Conservation (phyloP, 305 asterid genomes). For the Solanum hybrid region DNA sequence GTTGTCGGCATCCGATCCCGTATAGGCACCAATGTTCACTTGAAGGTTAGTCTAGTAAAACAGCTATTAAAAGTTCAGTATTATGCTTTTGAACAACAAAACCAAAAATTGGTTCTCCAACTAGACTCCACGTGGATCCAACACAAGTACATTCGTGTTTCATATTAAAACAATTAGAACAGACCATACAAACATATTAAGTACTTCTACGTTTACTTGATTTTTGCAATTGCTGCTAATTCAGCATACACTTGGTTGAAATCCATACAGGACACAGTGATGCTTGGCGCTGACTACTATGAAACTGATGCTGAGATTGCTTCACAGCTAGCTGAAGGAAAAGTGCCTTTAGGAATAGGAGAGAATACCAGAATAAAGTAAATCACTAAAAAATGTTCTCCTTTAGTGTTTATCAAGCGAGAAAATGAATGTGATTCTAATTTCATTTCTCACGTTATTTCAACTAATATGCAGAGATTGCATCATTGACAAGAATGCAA, state of each 20-base stretch:
- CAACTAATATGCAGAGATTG: conserved; percentile 48
- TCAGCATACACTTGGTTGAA: not conserved
- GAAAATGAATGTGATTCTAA: not conserved
- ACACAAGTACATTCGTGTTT: not conserved
- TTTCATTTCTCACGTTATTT: conserved; percentile 4
- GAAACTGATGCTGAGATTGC: conserved; percentile 81
- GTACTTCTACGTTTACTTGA: not conserved
- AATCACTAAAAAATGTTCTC: not conserved
- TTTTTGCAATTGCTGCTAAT: not conserved
- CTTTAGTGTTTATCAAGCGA: not conserved
- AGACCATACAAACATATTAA: not conserved
- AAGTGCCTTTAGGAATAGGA: conserved; percentile 87
- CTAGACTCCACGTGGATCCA: not conserved
- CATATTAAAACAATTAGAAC: not conserved
- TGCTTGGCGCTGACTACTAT: conserved; percentile 89
- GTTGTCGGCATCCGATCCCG: conserved; percentile 86
- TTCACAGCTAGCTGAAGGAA: conserved; percentile 59
- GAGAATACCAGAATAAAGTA: conserved; percentile 90
- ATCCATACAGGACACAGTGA: conserved; percentile 69
- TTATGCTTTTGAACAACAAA: not conserved
- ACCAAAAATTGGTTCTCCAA: not conserved
- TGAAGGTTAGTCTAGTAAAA: conserved; percentile 39
- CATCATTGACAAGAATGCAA: conserved; percentile 90
- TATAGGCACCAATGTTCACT: conserved; percentile 63
- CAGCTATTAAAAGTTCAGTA: not conserved